Evolutionary conservation across 139 green algal species (phyloP).

Genomic region (Parachlorella kessleri): DNA sequence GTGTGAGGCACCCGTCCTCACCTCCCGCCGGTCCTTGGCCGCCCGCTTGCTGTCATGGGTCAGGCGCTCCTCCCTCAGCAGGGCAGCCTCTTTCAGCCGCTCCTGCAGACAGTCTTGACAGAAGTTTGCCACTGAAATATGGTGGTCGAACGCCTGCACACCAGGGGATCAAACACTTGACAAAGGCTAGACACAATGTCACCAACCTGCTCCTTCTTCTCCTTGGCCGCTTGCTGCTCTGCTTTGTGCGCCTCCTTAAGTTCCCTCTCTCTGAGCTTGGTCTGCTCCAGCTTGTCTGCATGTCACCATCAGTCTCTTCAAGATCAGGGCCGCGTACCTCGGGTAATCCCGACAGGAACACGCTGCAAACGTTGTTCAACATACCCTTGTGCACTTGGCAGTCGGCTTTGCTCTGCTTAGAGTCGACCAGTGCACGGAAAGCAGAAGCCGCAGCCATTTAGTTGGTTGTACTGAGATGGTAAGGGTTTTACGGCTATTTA

Average conservation of each 20-base stretch:
- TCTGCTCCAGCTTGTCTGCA: conserved; percentile 54
- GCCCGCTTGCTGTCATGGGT: conserved; percentile 48
- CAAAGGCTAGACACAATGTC: neutral
- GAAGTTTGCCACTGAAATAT: neutral
- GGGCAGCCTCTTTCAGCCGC: neutral
- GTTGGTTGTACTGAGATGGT: no score
- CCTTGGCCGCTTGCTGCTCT: conserved; percentile 6
- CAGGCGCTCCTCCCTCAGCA: conserved; percentile 41
- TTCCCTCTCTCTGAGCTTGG: conserved; percentile 47
- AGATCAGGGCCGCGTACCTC: no score
- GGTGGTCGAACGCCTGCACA: neutral
- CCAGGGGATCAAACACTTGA: neutral
- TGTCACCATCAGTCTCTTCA: no score
- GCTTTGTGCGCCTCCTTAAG: conserved; percentile 41
- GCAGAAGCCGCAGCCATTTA: no score
- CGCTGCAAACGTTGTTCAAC: no score
- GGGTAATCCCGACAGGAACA: no score
- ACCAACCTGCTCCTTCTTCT: conserved; percentile 13
- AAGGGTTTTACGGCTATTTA: no score
- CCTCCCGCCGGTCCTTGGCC: conserved; percentile 28
- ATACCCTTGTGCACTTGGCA: no score
- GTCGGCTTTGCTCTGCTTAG: no score
- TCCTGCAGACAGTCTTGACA: neutral
- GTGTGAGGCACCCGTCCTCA: neutral
- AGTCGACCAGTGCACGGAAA: no score